Evolutionary conservation across 140 eudicot species (phyloP).

Genomic region (Senecio squalidus): DNA sequence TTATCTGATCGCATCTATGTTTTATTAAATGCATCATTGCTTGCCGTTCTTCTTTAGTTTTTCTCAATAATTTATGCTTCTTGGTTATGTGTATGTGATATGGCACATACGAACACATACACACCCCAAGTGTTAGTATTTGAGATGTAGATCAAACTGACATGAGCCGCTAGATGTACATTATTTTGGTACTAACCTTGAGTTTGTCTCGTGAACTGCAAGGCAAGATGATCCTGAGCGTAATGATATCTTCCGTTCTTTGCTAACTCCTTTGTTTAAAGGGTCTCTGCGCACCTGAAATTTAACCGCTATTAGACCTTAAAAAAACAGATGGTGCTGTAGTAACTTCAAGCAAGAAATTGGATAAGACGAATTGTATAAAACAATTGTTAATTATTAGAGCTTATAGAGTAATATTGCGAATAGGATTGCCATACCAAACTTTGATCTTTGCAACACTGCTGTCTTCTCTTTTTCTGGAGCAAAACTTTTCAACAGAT

Average conservation of each 20-base stretch:
- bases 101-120: constrained; percentile 4
- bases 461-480: constrained; percentile 86
- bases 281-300: constrained; percentile 97
- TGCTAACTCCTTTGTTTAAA: constrained; percentile 86
- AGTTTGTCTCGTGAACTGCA: constrained; percentile 83
- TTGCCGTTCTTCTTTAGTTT: constrained; percentile 11
- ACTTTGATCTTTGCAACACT: constrained; percentile 98
- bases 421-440: constrained; percentile 54
- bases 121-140: background rate
- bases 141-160: background rate
- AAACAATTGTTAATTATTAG: background rate
- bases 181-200: constrained; percentile 50
- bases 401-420: background rate
- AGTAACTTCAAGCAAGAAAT: background rate
- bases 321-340: background rate
- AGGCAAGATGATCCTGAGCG: constrained; percentile 52
- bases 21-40: constrained; percentile 7
- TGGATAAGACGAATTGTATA: background rate
- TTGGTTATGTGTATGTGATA: constrained; percentile 1
- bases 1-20: constrained; percentile 11
- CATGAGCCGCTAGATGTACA: background rate
- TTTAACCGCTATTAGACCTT: constrained; percentile 7
- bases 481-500: constrained; percentile 49
- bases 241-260: constrained; percentile 92
- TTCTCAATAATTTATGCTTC: background rate